Conservation (phyloP, 176 grass and related monocot genomes). For the barley (Hordeum vulgare) region DNA sequence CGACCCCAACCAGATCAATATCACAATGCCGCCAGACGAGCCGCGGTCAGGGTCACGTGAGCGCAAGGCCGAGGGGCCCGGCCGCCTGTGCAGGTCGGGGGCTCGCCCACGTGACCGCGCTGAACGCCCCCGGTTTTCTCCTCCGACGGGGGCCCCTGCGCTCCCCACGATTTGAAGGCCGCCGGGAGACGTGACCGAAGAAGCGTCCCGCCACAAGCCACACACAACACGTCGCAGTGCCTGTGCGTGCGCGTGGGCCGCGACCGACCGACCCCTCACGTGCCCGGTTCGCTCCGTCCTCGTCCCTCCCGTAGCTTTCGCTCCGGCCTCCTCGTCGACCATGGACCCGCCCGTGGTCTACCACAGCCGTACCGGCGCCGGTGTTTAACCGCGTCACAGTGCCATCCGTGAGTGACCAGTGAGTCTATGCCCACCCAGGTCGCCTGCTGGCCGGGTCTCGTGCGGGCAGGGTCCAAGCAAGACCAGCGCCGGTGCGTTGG, state of each 20-base stretch:
- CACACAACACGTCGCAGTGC: neutral
- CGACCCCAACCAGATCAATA: neutral
- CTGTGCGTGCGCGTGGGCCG: neutral
- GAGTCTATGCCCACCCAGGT: neutral
- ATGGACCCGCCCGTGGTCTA: too few species aligned
- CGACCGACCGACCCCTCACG: neutral
- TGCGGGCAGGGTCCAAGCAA: neutral
- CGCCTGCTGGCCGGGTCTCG: neutral
- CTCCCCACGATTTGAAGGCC: neutral
- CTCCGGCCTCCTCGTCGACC: neutral
- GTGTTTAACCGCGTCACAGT: neutral
- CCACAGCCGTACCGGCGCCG: too few species aligned
- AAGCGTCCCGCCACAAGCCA: neutral
- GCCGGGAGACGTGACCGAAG: neutral
- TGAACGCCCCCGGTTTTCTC: neutral
- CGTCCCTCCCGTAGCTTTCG: neutral
- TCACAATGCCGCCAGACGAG: neutral
- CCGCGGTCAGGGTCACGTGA: neutral
- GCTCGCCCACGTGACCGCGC: conserved; percentile 3
- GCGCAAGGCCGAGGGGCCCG: neutral
- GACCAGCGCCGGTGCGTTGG: neutral
- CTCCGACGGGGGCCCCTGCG: neutral
- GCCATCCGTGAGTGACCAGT: neutral
- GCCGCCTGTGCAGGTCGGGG: neutral
- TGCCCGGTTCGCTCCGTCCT: neutral